A percentile compares a stretch with the other conserved stretches of the same genome.
Evolutionary conservation across 108 stramenopile genomes (phyloP).

Genomic region (Stephanodiscus minutulus): DNA sequence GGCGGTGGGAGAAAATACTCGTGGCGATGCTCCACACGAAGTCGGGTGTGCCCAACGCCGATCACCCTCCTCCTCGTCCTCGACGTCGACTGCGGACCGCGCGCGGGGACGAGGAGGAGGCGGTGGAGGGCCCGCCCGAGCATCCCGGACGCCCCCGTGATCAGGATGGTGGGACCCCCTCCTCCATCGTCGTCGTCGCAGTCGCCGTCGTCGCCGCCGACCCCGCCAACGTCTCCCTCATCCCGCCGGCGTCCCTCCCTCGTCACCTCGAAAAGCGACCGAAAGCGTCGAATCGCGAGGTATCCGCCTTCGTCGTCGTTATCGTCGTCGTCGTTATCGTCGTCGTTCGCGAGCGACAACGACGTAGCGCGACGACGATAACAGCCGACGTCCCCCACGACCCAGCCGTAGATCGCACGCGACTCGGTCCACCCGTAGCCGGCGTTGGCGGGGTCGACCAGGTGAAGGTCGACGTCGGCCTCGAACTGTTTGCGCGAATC

Average conservation of each 20-base stretch:
- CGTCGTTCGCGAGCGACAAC: too few species aligned
- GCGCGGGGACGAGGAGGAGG: neutral
- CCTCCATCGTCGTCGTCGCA: neutral
- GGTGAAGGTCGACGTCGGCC: slow-evolving; percentile 56
- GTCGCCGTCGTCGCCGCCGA: neutral
- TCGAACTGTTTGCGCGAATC: slow-evolving; percentile 46
- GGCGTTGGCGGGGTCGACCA: slow-evolving; percentile 50
- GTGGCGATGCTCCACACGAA: slow-evolving; percentile 22
- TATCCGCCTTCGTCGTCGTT: neutral
- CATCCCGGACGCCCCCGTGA: slow-evolving; percentile 44
- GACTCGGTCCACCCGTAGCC: slow-evolving; percentile 77
- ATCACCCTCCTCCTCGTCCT: slow-evolving; percentile 3
- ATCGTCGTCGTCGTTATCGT: slow-evolving; percentile 4
- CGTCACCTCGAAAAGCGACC: slow-evolving; percentile 32
- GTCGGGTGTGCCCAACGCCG: slow-evolving; percentile 25
- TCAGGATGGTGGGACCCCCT: slow-evolving; percentile 15
- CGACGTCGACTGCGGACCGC: neutral
- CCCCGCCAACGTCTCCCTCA: too few species aligned
- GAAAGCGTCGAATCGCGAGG: slow-evolving; percentile 19
- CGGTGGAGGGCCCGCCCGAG: slow-evolving; percentile 41
- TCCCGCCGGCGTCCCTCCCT: neutral
- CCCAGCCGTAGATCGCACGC: slow-evolving; percentile 66
- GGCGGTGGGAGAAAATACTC: slow-evolving; percentile 8
- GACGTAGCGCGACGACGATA: neutral
- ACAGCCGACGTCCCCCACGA: slow-evolving; percentile 44